Evolutionary conservation across 164 flowering plant genomes (phyloP).

Genomic region (Stephania japonica): DNA sequence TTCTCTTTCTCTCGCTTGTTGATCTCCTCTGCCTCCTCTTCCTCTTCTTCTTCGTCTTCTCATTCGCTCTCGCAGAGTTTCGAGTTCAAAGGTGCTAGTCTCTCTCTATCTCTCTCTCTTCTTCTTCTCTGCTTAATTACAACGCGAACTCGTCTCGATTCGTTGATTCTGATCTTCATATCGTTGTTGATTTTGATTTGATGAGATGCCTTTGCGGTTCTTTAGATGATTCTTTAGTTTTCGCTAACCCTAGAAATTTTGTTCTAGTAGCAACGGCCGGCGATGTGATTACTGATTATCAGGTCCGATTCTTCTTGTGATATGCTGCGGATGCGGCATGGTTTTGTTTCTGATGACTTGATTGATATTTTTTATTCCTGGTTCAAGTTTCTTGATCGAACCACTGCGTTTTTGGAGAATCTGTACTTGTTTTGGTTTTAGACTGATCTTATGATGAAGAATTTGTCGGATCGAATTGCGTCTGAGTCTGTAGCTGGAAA

Average conservation of each 20-base stretch:
- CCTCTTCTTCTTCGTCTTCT: background rate
- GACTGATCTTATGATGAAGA: background rate
- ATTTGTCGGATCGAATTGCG: background rate
- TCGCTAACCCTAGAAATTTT: background rate
- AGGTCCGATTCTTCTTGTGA: no score
- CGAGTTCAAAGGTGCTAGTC: no score
- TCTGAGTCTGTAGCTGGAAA: background rate
- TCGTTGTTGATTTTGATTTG: background rate
- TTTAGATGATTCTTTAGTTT: background rate
- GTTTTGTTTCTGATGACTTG: background rate
- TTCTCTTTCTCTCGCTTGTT: background rate
- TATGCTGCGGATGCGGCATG: background rate
- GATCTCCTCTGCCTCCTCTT: no score
- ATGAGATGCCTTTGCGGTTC: background rate
- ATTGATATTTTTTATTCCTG: background rate
- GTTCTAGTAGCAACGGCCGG: no score
- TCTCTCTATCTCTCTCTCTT: no score
- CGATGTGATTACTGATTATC: no score
- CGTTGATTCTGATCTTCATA: background rate
- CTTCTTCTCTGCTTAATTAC: background rate
- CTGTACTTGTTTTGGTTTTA: background rate
- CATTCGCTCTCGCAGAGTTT: background rate
- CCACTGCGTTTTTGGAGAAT: background rate
- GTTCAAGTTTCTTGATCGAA: no score
- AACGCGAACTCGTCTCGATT: background rate